Conservation (phyloP, 2,329 filamentous ascomycete species). For the Intubia oerlemansii region DNA sequence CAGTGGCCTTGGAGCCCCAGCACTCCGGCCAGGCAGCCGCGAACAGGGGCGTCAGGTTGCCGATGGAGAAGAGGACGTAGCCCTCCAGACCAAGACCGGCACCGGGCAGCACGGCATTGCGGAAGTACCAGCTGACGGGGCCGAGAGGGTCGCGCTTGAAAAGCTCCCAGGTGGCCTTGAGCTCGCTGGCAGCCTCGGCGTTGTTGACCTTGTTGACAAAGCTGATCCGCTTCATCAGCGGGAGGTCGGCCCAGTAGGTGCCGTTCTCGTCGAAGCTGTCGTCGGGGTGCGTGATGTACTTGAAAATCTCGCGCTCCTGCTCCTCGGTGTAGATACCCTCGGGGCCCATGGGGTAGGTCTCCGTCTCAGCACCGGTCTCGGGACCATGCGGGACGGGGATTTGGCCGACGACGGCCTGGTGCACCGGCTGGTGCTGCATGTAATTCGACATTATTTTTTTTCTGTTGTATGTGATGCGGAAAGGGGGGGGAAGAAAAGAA, state of each 20-base stretch:
- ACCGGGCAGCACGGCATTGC: constrained; percentile 79
- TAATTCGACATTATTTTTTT: constrained; percentile 14
- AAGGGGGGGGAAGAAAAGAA: background rate
- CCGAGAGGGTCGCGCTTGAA: constrained; percentile 70
- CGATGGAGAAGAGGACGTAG: constrained; percentile 93
- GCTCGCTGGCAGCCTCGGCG: constrained; percentile 47
- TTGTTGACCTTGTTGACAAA: constrained; percentile 61
- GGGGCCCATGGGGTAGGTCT: constrained; percentile 20
- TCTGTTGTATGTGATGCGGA: no score
- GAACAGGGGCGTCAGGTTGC: constrained; percentile 74
- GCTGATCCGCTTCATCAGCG: constrained; percentile 41
- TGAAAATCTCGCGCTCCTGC: constrained; percentile 42
- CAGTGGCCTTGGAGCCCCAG: constrained; percentile 39
- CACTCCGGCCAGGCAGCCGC: constrained; percentile 52
- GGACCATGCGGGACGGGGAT: constrained; percentile 34
- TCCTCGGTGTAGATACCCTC: constrained; percentile 20
- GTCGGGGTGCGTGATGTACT: constrained; percentile 64
- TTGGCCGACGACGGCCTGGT: constrained; percentile 24
- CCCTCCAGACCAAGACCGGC: constrained; percentile 84
- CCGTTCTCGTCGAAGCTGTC: constrained; percentile 71
- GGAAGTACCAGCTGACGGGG: constrained; percentile 69
- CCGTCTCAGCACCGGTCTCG: constrained; percentile 24
- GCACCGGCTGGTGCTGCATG: constrained; percentile 18
- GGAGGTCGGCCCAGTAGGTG: constrained; percentile 83
- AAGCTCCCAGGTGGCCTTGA: constrained; percentile 49